These are phyloP conservation scores for Bathelium albidoporum DNA, from an alignment of 495 filamentous ascomycete genomes.

Conservation along the genomic window DNA sequence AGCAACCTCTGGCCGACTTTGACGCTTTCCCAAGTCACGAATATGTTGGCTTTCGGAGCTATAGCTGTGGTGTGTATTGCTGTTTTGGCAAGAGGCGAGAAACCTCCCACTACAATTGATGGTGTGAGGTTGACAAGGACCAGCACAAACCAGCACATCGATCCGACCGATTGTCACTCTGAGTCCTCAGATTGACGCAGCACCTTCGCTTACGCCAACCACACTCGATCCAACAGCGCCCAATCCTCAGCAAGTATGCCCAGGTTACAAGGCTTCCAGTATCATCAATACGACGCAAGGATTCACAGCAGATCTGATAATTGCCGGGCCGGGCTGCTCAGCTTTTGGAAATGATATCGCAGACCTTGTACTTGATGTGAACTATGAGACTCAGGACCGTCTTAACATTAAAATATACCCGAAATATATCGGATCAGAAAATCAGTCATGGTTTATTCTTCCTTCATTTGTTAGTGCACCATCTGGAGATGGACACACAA, in stretches of 20 bases:
- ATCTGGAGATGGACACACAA: constrained; percentile 33
- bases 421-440: constrained; percentile 13
- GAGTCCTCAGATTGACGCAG: constrained; percentile 5
- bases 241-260: constrained; percentile 17
- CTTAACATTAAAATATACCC: constrained; percentile 20
- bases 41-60: too few species aligned
- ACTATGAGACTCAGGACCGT: constrained; percentile 20
- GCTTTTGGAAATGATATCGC: constrained; percentile 20
- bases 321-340: constrained; percentile 16
- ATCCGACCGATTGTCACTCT: constrained; percentile 4
- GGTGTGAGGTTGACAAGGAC: not conserved
- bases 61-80: too few species aligned
- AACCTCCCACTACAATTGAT: not conserved
- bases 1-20: too few species aligned
- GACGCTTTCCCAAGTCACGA: too few species aligned
- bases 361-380: constrained; percentile 16
- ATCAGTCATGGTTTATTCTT: constrained; percentile 15
- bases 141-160: not conserved
- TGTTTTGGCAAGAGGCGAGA: not conserved
- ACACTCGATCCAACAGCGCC: constrained; percentile 17
- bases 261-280: constrained; percentile 18
- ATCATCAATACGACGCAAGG: constrained; percentile 7
- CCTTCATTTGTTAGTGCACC: constrained; percentile 46
- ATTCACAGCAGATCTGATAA: constrained; percentile 18
- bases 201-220: constrained; percentile 16